Evolutionary conservation across 129 eudicot species (phyloP).

Genomic region (Lactuca sativa): DNA sequence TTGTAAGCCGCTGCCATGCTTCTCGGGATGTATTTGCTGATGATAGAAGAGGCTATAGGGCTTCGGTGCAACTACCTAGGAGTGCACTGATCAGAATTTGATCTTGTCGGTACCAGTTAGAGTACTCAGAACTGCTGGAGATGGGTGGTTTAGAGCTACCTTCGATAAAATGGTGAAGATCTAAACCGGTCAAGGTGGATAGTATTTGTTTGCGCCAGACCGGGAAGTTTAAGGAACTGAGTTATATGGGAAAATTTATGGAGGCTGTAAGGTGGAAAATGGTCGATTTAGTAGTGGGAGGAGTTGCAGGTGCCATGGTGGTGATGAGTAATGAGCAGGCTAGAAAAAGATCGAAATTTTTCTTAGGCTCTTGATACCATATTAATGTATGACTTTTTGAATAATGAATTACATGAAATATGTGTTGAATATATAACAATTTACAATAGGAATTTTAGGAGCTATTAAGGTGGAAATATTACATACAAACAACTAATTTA

Average conservation of each 20-base stretch:
- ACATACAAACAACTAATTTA: background rate
- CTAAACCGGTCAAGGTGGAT: too few species aligned
- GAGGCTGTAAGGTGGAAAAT: too few species aligned
- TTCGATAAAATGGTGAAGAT: too few species aligned
- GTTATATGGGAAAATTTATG: too few species aligned
- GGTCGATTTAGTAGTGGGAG: background rate
- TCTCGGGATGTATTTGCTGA: too few species aligned
- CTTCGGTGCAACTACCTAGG: too few species aligned
- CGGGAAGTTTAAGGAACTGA: too few species aligned
- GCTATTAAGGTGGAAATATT: background rate
- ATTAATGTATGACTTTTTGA: background rate
- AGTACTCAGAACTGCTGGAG: background rate
- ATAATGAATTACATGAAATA: background rate
- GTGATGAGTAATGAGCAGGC: background rate
- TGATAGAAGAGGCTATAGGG: background rate
- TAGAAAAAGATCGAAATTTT: background rate
- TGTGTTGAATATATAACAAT: background rate
- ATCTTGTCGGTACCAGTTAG: too few species aligned
- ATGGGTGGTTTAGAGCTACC: too few species aligned
- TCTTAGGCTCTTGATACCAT: constrained; percentile 5
- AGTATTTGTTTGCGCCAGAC: too few species aligned
- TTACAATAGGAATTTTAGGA: constrained; percentile 1
- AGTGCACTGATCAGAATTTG: too few species aligned
- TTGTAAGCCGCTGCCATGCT: too few species aligned
- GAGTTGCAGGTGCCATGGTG: background rate